Evolutionary conservation across 1,284 basidiomycete genomes (phyloP), one percentile per base, ranked within the genome.

Genomic region (Ceratobasidium sp.): DNA sequence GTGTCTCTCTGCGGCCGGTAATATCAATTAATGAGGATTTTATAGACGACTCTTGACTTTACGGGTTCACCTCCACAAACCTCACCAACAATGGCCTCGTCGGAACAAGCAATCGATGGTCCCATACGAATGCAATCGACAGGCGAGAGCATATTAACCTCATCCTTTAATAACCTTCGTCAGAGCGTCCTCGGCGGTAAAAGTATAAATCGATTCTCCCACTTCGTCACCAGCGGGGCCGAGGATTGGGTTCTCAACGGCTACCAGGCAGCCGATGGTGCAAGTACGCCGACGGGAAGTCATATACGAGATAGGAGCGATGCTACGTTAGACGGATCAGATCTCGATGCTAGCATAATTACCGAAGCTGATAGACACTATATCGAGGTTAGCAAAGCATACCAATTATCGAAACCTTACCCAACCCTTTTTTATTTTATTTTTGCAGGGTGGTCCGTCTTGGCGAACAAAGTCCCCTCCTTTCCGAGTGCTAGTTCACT

Each of bases 221-320:
- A 87, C 76, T 95, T 95, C 80, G 94, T 95, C 24, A 93, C 91
- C 1, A 93, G 90, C 76, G 93, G 94, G 50, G 93, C 93, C 7
- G 94, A 95, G 80, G 90, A 91, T 74, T 94, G 90, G 84, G 86
- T 94, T 5, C 85, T 94, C 22, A 88, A 90, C 63, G 92, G 92
- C 2, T 81, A 74, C 36, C 66, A 71, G 75, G 77, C 76, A 41
- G 59, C 75, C 7, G 75, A 81, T 74, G 79, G 80, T 27, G 67
- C 51, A 33, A 64, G 83, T 62, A 41, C 36, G 11, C 31, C 63
- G 14, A 24, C 24, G 19, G 47, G 47, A 27, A 73, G 76, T 54
- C 69, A 73, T 44, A 73, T 74, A 14, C 53, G 73, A 63, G 59
- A 63, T 22, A 50, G 50, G 29, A 66, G 69, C 50, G 73, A 77